Base-by-base conservation (phyloP, 768 basidiomycete species). In the Boletus sp. region DNA sequence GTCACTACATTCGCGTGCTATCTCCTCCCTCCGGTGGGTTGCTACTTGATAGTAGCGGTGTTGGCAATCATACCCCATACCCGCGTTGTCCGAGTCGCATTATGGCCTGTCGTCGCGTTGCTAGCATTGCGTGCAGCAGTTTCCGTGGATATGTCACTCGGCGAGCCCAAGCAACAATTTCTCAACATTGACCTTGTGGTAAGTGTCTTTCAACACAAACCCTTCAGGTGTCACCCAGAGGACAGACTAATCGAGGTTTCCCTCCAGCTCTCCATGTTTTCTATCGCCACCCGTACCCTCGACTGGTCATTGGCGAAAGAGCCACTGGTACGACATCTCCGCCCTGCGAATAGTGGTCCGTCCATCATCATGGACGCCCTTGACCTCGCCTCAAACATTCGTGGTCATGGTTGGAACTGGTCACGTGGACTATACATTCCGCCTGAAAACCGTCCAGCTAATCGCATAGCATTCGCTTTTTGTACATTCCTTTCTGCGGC, bases 321-420 rank as follows among this genome's bases (percentile, higher is more conserved):
- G 12, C 65, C 62, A 17, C 55, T 60, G 1, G 42, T 55, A 17
- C 66, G 67, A 18, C 42, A 48, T 20, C 24, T 54, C 20, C 60
- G 56, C 33, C 62, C 60, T 30, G 29, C 29, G 11, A 54, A 50
- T 3, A 29, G 49, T 20, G 29, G 46, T 11, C 37, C 52, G 7
- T 56, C 59, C 2, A 40, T 41, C 42, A 17, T 57, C 35, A 40
- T 54, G 42, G 78, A 88, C 54, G 78, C 79, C 2, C 59, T 78
- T 14, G 84, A 87, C 52, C 75, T 89, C 18, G 59, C 58, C 28
- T 73, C 70, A 61, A 84, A 79, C 57, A 61, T 82, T 14, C 83
- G 87, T 17, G 87, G 86, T 7, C 64, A 75, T 46, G 84, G 83
- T 14, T 88, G 86, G 86, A 71, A 79, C 42, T 86, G 83, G 80